These are phyloP conservation scores for Leucocoprinus birnbaumii DNA, from an alignment of 768 basidiomycete genomes.

Conservation along the genomic window DNA sequence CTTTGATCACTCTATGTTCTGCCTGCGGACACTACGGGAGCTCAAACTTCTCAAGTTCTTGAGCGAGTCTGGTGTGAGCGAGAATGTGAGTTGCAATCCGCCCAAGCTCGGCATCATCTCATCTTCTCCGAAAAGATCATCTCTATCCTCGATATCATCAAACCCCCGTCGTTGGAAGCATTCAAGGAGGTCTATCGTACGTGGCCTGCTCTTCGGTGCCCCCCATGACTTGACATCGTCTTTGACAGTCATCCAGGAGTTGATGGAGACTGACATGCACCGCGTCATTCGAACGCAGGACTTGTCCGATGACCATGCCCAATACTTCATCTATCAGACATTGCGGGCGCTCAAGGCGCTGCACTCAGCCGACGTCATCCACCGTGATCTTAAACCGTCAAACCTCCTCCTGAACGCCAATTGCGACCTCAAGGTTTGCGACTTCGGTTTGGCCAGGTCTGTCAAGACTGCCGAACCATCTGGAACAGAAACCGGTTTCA, in stretches of 20 bases:
- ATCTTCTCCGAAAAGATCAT: conserved; percentile 56
- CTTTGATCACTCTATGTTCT: conserved; percentile 96
- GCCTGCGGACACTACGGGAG: conserved; percentile 85
- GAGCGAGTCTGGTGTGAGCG: conserved; percentile 85
- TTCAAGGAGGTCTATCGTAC: conserved; percentile 78
- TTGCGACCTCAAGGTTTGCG: conserved; percentile 93
- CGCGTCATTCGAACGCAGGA: conserved; percentile 95
- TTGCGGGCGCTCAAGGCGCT: conserved; percentile 92
- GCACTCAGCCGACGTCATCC: conserved; percentile 92
- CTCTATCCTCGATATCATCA: conserved; percentile 90
- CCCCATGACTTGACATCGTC: conserved; percentile 17
- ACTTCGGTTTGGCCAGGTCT: conserved; percentile 93
- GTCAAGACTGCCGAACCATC: conserved; percentile 84
- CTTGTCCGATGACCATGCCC: conserved; percentile 91
- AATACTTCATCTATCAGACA: conserved; percentile 99
- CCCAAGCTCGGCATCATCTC: conserved; percentile 11
- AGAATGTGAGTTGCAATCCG: conserved; percentile 56
- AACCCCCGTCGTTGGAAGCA: conserved; percentile 66
- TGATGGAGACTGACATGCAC: conserved; percentile 94
- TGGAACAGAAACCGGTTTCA: conserved; percentile 83
- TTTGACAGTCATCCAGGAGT: conserved; percentile 66
- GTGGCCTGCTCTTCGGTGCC: conserved; percentile 8
- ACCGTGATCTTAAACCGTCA: conserved; percentile 94
- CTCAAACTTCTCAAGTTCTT: conserved; percentile 82
- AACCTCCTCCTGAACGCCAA: conserved; percentile 95